Percentiles rank a stretch among this genome's conserved stretches.
Conservation (phyloP, 73 alveolate genomes). For the Paramecium sonneborni region DNA sequence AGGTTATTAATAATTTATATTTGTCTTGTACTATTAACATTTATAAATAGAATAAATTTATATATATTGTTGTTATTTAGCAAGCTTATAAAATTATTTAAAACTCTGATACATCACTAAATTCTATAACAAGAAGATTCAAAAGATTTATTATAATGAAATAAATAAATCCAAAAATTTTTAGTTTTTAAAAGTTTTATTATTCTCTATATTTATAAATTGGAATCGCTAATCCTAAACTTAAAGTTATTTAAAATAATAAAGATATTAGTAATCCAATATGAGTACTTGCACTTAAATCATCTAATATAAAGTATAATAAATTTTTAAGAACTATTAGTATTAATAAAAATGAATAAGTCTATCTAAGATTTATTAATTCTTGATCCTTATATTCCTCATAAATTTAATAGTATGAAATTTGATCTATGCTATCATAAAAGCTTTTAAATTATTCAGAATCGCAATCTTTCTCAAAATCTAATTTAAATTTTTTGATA, state of each 20-base stretch:
- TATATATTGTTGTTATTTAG: neutral
- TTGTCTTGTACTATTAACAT: neutral
- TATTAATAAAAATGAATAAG: neutral
- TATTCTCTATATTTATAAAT: neutral
- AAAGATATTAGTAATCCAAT: neutral
- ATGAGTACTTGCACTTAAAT: neutral
- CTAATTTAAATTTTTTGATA: neutral
- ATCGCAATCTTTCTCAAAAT: neutral
- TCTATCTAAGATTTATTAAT: neutral
- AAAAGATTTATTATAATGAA: neutral
- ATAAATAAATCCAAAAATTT: neutral
- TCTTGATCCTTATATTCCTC: slow-evolving; percentile 7
- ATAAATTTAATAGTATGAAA: neutral
- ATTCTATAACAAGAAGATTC: neutral
- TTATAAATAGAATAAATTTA: neutral
- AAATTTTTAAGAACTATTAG: neutral
- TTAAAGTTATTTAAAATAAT: neutral
- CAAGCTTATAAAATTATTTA: neutral
- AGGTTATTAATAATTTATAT: neutral
- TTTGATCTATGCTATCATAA: neutral
- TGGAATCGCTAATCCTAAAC: neutral
- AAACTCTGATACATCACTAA: neutral
- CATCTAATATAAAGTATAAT: neutral
- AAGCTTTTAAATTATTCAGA: neutral
- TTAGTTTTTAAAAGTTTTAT: neutral